phyloP scores from a whole-genome alignment of 2,329 filamentous ascomycete genomes.

The Rhinocladiella similis region DNA sequence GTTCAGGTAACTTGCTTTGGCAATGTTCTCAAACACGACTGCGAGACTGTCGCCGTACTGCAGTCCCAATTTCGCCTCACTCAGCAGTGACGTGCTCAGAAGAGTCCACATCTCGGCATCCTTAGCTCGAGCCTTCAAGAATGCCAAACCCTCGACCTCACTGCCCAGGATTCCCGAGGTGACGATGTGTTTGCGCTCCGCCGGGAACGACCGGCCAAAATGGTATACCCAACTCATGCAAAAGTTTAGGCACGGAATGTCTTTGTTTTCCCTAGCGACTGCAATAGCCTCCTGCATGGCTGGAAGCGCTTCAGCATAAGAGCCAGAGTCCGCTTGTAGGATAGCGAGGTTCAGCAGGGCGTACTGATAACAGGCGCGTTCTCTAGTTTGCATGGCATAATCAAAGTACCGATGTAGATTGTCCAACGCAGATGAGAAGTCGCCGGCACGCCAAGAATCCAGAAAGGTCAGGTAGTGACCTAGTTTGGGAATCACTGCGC shows the following conservation, averaged over 20 bases:
- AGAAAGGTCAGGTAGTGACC: conserved; percentile 63
- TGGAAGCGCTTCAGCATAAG: conserved; percentile 82
- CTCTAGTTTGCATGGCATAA: conserved; percentile 84
- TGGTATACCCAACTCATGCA: conserved; percentile 95
- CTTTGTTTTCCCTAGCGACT: conserved; percentile 90
- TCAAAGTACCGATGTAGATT: conserved; percentile 94
- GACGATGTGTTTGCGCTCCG: conserved; percentile 68
- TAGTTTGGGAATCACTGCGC: conserved; percentile 27
- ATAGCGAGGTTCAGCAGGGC: conserved; percentile 91
- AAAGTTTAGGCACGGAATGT: conserved; percentile 91
- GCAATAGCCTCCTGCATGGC: conserved; percentile 94
- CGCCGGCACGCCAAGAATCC: conserved; percentile 87
- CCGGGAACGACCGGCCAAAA: conserved; percentile 81
- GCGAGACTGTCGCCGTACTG: conserved; percentile 62
- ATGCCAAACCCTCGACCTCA: conserved; percentile 78
- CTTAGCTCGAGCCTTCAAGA: conserved; percentile 81
- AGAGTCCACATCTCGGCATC: conserved; percentile 84
- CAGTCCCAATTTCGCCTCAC: conserved; percentile 79
- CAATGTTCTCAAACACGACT: conserved; percentile 71
- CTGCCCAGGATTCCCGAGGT: conserved; percentile 73
- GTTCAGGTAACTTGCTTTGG: conserved; percentile 80
- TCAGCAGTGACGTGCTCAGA: conserved; percentile 78
- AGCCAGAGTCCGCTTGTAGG: conserved; percentile 92
- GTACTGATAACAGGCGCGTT: conserved; percentile 89
- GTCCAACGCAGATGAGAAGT: conserved; percentile 88